Base-by-base conservation (phyloP, 139 green algal species). In the Axilococcus clingmanii region DNA sequence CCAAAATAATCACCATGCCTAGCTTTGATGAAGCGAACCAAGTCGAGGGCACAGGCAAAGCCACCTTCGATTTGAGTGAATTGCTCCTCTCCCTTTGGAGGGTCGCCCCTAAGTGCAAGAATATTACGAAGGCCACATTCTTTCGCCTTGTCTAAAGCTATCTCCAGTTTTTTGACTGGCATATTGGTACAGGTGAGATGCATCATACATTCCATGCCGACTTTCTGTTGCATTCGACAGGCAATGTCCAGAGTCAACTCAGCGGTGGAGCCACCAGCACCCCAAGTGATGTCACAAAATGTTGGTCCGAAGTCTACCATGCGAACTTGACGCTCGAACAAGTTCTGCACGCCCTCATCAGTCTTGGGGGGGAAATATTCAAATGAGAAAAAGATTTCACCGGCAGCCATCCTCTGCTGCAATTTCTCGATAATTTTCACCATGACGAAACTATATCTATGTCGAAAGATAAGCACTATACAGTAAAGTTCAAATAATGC, bases 131-230 rank as follows among this genome's bases (percentile, higher is more conserved):
- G 80, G 31, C 90, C 90, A 3, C 56, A 55, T 51, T 86, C 79
- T 58, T 92, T 90, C 28, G 84, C 67, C 75, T 89, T 61, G 42
- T 65, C 43, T 20, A 97, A 75, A 3, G 90, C 88, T 14, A 75
- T 57, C n/a, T 88, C 56, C 38, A 97, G 71, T 61, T 85, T 85
- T 37, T 94, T 82, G 36, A 83, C 59, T 0, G 80, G 81, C 87
- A 97, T 97, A 80, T 97, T 97, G 51, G 90, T 97, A 77, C 90
- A 97, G 4, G 90, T 97, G 34, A 97, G 68, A 71, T 97, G 90
- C 90, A 97, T 97, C 84, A 96, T 97, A 14, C 87, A 96, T 72
- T 97, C 86, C 28, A 97, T 76, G 48, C 25, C 28, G 40, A 92
- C 86, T 75, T 84, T 77, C 56, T 94, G 90, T 60, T 97, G 90